Evolutionary conservation across 371 early-diverging fungal genomes (phyloP).

Genomic region (Mucor saturninus): DNA sequence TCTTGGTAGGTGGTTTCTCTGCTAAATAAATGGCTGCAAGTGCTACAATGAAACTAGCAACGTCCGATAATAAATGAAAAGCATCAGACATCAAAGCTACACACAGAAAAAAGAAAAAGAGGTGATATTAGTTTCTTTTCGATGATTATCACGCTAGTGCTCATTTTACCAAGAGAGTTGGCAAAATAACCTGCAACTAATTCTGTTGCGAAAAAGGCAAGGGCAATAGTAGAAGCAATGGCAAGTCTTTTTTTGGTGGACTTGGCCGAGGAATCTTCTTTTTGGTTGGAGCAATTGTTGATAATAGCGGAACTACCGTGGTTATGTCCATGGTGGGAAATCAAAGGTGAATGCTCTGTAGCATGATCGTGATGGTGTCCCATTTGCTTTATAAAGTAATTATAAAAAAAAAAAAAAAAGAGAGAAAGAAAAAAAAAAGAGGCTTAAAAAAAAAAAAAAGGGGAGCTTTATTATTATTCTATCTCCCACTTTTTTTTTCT

Average conservation of each 20-base stretch:
- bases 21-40: constrained; percentile 74
- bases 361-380: constrained; percentile 11
- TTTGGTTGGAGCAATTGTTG: constrained; percentile 36
- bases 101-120: not conserved
- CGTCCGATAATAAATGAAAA: constrained; percentile 76
- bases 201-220: constrained; percentile 71
- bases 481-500: not conserved
- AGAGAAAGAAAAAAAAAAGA: not conserved
- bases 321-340: constrained; percentile 1
- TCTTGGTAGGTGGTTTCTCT: constrained; percentile 70
- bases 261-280: constrained; percentile 9
- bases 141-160: not conserved
- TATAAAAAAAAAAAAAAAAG: not conserved
- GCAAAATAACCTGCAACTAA: constrained; percentile 70
- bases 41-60: constrained; percentile 75
- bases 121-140: not conserved
- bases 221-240: constrained; percentile 57
- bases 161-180: constrained; percentile 52
- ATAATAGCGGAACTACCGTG: constrained; percentile 4
- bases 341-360: constrained; percentile 16
- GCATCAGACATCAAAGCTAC: constrained; percentile 75
- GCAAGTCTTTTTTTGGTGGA: constrained; percentile 44
- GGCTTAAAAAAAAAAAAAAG: constrained; percentile 1
- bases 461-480: not conserved
- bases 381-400: not conserved